Evolutionary conservation across 1,284 basidiomycete species (phyloP).

Genomic region (Neonothopanus nambi): DNA sequence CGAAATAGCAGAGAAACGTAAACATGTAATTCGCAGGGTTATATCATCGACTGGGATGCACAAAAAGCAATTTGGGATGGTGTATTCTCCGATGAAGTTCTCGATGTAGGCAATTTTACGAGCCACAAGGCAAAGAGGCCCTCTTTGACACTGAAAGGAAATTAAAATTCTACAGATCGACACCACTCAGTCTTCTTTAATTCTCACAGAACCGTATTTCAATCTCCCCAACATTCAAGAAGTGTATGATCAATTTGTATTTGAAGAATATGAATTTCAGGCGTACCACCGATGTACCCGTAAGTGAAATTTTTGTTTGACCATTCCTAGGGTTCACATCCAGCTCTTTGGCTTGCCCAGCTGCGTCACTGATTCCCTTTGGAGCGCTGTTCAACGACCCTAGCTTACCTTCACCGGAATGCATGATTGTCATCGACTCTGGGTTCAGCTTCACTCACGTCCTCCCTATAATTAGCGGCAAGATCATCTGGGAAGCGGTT

Average conservation of each 20-base stretch:
- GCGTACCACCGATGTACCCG: conserved; percentile 82
- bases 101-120: conserved; percentile 50
- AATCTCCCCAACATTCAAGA: conserved; percentile 90
- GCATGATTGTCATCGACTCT: conserved; percentile 81
- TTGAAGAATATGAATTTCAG: conserved; percentile 94
- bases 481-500: conserved; percentile 76
- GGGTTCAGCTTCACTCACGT: conserved; percentile 94
- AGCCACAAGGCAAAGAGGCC: not conserved
- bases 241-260: conserved; percentile 90
- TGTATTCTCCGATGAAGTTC: conserved; percentile 68
- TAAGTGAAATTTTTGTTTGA: conserved; percentile 39
- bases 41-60: conserved; percentile 89
- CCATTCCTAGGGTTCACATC: conserved; percentile 17
- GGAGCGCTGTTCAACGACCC: conserved; percentile 60
- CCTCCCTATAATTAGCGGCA: conserved; percentile 80
- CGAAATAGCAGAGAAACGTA: conserved; percentile 5
- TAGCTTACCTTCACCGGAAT: conserved; percentile 63
- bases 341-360: conserved; percentile 39
- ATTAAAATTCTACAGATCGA: conserved; percentile 53
- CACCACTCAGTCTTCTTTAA: conserved; percentile 67
- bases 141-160: not conserved
- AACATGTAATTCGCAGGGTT: conserved; percentile 58
- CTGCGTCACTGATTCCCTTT: conserved; percentile 75
- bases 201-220: conserved; percentile 94
- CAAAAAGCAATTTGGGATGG: conserved; percentile 92